A percentile compares a stretch with the other conserved stretches of the same genome.
Conservation (phyloP, 208 protist species). For the Lotmaria passim region DNA sequence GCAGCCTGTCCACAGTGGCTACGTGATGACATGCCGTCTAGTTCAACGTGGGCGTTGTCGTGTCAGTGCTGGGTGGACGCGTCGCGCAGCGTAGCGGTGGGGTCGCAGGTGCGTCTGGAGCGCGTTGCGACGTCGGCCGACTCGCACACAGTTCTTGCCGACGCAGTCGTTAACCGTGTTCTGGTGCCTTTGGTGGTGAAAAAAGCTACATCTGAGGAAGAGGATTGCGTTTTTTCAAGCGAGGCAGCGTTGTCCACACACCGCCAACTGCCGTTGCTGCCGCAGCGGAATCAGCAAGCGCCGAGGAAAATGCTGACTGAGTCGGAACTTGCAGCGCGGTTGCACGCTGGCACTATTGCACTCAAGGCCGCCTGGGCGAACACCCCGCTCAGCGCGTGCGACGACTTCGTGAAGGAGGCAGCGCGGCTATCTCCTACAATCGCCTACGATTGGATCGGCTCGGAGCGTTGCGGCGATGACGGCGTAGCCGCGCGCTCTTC, state of each 20-base stretch:
- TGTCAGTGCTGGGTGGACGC: constrained; percentile 2
- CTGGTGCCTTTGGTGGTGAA: not conserved
- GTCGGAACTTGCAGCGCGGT: not conserved
- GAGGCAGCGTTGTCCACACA: no score
- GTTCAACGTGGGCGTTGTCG: not conserved
- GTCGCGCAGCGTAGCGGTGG: not conserved
- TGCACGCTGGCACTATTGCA: not conserved
- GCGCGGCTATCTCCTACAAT: constrained; percentile 22
- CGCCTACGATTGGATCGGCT: constrained; percentile 29
- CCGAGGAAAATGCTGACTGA: not conserved
- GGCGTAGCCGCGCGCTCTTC: not conserved
- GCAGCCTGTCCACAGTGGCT: not conserved
- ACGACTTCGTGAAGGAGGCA: constrained; percentile 7
- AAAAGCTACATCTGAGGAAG: no score
- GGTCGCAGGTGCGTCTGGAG: constrained; percentile 2
- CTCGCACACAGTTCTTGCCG: not conserved
- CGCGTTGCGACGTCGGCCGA: not conserved
- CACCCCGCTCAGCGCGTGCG: constrained; percentile 9
- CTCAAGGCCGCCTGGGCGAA: not conserved
- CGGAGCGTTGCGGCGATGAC: not conserved
- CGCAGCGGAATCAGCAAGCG: not conserved
- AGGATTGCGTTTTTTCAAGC: not conserved
- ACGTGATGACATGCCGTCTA: not conserved
- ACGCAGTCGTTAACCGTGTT: not conserved
- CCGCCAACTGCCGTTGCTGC: no score